Evolutionary conservation across 331 rosid species (phyloP).

Genomic region (Arachis monticola): DNA sequence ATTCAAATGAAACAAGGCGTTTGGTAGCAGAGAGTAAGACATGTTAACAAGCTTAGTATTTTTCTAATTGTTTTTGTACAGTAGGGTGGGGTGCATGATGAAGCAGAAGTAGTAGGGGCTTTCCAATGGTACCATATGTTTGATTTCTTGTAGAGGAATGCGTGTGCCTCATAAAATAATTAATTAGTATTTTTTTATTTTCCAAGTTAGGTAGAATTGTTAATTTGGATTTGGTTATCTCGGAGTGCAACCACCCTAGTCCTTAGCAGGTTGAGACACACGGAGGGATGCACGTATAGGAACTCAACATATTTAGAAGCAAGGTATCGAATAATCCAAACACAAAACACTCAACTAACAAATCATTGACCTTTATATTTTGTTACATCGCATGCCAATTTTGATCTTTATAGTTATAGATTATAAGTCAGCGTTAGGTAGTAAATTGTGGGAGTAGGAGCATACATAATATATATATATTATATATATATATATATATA

Average conservation of each 20-base stretch:
- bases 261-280: constrained; percentile 31
- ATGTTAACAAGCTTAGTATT: too few relatives aligned
- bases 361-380: constrained; percentile 45
- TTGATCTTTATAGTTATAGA: not conserved
- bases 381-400: constrained; percentile 13
- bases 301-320: constrained; percentile 30
- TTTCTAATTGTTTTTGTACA: constrained; percentile 20
- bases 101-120: constrained; percentile 15
- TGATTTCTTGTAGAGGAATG: constrained; percentile 44
- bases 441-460: constrained; percentile 33
- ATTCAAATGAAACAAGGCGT: too few relatives aligned
- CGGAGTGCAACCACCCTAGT: constrained; percentile 48
- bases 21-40: too few relatives aligned
- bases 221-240: constrained; percentile 32
- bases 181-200: constrained; percentile 12
- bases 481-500: too few relatives aligned
- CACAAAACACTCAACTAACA: constrained; percentile 45
- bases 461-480: not conserved
- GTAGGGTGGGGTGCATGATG: constrained; percentile 64
- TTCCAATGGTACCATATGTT: constrained; percentile 28
- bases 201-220: constrained; percentile 33
- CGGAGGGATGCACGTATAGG: not conserved
- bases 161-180: constrained; percentile 44
- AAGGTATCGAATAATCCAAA: constrained; percentile 16
- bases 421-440: constrained; percentile 64